Conservation (phyloP, 148 eudicot species). For the Polygonum aviculare region DNA sequence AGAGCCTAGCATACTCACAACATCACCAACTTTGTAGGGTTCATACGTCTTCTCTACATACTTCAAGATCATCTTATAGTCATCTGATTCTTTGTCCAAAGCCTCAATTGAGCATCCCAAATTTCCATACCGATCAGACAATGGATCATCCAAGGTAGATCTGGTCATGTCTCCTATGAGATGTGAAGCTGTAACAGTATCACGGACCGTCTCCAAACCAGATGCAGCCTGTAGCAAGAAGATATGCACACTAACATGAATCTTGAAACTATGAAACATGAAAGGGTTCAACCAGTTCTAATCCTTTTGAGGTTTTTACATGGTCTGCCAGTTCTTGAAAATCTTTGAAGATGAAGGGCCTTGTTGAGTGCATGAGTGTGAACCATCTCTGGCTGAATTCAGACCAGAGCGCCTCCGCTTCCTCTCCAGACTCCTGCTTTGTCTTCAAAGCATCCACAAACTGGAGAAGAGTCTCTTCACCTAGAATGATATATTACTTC, state of each 20-base stretch:
- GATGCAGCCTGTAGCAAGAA: conserved; percentile 47
- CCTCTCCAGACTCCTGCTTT: conserved; percentile 31
- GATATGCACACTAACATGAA: not conserved
- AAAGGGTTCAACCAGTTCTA: not conserved
- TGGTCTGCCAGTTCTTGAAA: conserved; percentile 63
- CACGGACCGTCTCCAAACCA: conserved; percentile 53
- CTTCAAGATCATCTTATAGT: conserved; percentile 65
- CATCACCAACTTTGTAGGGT: conserved; percentile 62
- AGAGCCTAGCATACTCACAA: conserved; percentile 27
- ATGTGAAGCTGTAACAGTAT: conserved; percentile 60
- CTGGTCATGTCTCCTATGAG: conserved; percentile 69
- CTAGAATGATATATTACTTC: conserved; percentile 16
- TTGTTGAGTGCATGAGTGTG: conserved; percentile 58
- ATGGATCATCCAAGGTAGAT: conserved; percentile 63
- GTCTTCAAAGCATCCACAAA: conserved; percentile 41
- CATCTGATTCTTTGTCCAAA: conserved; percentile 49
- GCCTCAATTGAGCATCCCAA: conserved; percentile 52
- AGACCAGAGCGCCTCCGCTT: conserved; percentile 56
- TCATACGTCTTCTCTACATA: conserved; percentile 80
- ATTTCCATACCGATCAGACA: conserved; percentile 52
- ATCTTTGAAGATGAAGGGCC: conserved; percentile 59
- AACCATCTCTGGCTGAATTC: conserved; percentile 84
- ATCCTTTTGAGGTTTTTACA: conserved; percentile 21
- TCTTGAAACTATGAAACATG: not conserved
- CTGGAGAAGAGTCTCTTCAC: conserved; percentile 44